Evolutionary conservation across 495 filamentous ascomycete genomes (phyloP).

Genomic region (Lasiosphaeria ovina): DNA sequence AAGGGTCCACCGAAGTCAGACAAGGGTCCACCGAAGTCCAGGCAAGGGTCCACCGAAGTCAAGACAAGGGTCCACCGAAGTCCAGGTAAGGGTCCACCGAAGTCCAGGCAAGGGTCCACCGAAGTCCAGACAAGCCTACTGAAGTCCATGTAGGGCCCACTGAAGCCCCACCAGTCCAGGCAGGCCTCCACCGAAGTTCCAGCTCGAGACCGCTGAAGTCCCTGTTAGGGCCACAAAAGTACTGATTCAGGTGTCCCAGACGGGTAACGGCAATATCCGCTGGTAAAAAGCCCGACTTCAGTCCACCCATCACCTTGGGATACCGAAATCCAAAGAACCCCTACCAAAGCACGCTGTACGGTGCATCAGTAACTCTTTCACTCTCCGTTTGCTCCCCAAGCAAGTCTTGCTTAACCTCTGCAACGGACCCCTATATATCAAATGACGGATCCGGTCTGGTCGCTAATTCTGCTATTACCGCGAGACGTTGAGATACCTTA

Average conservation of each 20-base stretch:
- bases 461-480: constrained; percentile 6
- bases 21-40: neutral
- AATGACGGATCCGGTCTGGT: constrained; percentile 6
- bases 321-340: neutral
- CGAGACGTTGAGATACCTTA: constrained; percentile 7
- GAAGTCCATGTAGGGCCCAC: neutral
- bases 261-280: constrained; percentile 2
- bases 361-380: neutral
- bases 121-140: too few species aligned
- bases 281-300: neutral
- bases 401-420: constrained; percentile 3
- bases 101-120: too few species aligned
- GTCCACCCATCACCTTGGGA: neutral
- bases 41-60: neutral
- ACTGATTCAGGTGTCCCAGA: neutral
- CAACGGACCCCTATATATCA: constrained; percentile 6
- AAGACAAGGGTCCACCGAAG: too few species aligned
- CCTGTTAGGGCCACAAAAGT: neutral
- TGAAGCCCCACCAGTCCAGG: neutral
- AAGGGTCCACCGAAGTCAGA: neutral
- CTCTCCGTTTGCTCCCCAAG: neutral
- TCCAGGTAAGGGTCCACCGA: too few species aligned
- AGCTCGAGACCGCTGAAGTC: neutral
- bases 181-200: neutral
- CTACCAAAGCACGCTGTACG: constrained; percentile 1